Evolutionary conservation across 805 yeast species (phyloP).

Genomic region (Metschnikowia sp.): DNA sequence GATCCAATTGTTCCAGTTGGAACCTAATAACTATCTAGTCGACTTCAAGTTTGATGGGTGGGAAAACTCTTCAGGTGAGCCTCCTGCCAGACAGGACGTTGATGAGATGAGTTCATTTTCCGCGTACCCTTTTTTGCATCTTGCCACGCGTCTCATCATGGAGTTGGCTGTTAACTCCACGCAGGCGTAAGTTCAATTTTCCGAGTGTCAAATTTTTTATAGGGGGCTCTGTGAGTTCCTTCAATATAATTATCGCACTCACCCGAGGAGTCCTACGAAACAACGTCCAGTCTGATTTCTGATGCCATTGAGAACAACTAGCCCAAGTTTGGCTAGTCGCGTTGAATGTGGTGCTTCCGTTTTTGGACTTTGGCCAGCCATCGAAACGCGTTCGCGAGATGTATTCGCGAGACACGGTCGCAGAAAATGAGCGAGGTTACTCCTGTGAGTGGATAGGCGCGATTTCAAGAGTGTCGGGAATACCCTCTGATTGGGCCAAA

Average conservation of each 20-base stretch:
- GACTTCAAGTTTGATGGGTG: constrained; percentile 98
- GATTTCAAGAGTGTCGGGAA: not conserved
- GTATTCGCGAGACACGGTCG: constrained; percentile 7
- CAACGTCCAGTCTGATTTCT: too few relatives aligned
- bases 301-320: too few relatives aligned
- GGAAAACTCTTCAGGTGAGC: constrained; percentile 51
- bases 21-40: constrained; percentile 91
- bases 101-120: constrained; percentile 88
- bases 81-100: constrained; percentile 34
- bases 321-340: too few relatives aligned
- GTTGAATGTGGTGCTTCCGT: too few relatives aligned
- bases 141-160: constrained; percentile 91
- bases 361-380: too few relatives aligned
- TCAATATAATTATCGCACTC: too few relatives aligned
- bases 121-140: constrained; percentile 91
- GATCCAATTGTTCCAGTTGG: constrained; percentile 91
- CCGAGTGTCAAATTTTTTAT: not conserved
- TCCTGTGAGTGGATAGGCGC: too few relatives aligned
- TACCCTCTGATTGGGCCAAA: not conserved
- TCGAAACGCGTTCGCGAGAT: not conserved
- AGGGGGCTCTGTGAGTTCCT: not conserved
- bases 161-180: constrained; percentile 82
- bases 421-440: not conserved
- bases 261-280: too few relatives aligned
- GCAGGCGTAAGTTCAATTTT: constrained; percentile 10